Evolutionary conservation across 306 rosid species (phyloP), one percentile per base, ranked within the genome.

Genomic region (Pueraria montana): DNA sequence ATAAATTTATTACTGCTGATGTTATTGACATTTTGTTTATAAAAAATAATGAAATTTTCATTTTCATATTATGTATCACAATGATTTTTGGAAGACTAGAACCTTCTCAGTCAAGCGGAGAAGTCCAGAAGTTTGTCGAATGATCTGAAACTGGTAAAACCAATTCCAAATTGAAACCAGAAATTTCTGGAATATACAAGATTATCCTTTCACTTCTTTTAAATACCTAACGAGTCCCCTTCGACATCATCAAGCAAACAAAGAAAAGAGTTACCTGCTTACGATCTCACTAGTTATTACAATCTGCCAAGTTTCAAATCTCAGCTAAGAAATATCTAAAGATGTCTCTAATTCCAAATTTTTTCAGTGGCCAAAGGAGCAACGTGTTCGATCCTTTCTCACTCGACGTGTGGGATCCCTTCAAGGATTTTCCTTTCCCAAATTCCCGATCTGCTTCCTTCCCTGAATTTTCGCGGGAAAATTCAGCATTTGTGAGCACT

Each of bases 371-470:
- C 17, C 53, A 56, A 61, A 62, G 84, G 56, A 81, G 72, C 79
- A 72, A 32, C 18, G n/a, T 45, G 0, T 72, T 59, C 2, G 67
- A 80, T 55, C 75, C 72, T 0, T 86, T 86, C 65, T 82, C 88
- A 5, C 74, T 77, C 0, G 86, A 86, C 2, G 8, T 86, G 0
- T 79, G 87, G 87, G 89, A 83, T 0, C 87, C 89, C 1, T 71
- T 83, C 12, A 75, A 63, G 58, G 81, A 83, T 53, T 76, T 87
- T 6, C 85, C 72, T 0, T 76, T 76, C 3, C 7, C 81, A 1
- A 14, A 0, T 24, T 61, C 85, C 4, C 16, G 84, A 16, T 77
- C 87, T 13, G 2, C 76, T 48, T 8, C 72, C 56, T 13, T 43
- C 14, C 11, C 27, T 17, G 23, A 55, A 20, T 55, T 87, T 23